Evolutionary conservation across 192 early-diverging fungal genomes (phyloP).

Genomic region (Funneliformis mosseae): DNA sequence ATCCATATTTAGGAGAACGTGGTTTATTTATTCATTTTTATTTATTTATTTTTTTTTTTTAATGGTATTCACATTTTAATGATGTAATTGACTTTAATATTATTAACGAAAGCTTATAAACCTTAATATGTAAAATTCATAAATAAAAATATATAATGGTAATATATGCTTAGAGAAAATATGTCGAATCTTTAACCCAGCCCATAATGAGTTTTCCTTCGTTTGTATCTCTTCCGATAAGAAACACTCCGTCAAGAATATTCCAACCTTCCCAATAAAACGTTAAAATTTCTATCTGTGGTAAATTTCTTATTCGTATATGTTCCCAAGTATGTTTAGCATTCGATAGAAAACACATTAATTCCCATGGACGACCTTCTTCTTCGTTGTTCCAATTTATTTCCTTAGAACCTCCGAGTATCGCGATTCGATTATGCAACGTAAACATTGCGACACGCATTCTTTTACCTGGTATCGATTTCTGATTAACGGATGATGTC

Average conservation of each 20-base stretch:
- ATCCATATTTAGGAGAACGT: too few relatives aligned
- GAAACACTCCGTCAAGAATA: not conserved
- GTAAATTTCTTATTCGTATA: not conserved
- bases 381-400: not conserved
- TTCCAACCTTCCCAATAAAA: not conserved
- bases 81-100: too few relatives aligned
- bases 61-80: too few relatives aligned
- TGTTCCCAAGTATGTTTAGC: not conserved
- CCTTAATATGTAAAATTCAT: too few relatives aligned
- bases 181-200: not conserved
- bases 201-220: not conserved
- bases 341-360: not conserved
- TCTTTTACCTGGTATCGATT: not conserved
- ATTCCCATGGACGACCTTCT: not conserved
- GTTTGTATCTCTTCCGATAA: conserved; percentile 1
- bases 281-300: not conserved
- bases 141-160: too few relatives aligned
- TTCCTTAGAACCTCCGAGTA: not conserved
- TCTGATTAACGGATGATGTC: not conserved
- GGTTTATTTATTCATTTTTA: too few relatives aligned
- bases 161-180: too few relatives aligned
- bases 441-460: not conserved
- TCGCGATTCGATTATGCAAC: not conserved
- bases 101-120: too few relatives aligned
- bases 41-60: too few relatives aligned